Evolutionary conservation across 2,329 filamentous ascomycete genomes (phyloP).

Genomic region (Paecilomyces dactylethromorphus): DNA sequence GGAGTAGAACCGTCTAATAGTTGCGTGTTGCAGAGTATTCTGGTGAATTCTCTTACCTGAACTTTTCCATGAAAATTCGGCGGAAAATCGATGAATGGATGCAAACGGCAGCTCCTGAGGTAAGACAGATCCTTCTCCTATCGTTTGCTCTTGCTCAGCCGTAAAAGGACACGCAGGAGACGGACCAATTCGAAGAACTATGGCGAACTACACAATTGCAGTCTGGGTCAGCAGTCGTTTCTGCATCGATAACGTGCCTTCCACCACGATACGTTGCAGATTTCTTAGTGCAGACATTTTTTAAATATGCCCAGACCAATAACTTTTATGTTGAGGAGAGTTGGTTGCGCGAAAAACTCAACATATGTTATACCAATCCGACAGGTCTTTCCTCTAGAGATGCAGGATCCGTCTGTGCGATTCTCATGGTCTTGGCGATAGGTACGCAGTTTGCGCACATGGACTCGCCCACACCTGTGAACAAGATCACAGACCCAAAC

Average conservation of each 20-base stretch:
- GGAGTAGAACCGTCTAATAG: slow-evolving; percentile 4
- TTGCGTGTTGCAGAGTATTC: slow-evolving; percentile 30
- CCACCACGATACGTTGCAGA: slow-evolving; percentile 39
- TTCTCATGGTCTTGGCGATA: slow-evolving; percentile 38
- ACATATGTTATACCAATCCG: slow-evolving; percentile 31
- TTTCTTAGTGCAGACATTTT: slow-evolving; percentile 37
- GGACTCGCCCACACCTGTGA: slow-evolving; percentile 31
- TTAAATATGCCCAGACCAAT: slow-evolving; percentile 38
- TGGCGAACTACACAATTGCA: slow-evolving; percentile 38
- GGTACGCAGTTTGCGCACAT: slow-evolving; percentile 40
- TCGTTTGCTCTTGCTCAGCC: slow-evolving; percentile 2
- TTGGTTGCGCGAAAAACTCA: slow-evolving; percentile 34
- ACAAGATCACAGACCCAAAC: slow-evolving; percentile 18
- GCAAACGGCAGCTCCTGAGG: slow-evolving; percentile 30
- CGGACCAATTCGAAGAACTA: slow-evolving; percentile 35
- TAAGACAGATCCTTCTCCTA: slow-evolving; percentile 9
- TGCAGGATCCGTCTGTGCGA: slow-evolving; percentile 34
- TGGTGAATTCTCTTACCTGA: slow-evolving; percentile 40
- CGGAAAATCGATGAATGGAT: slow-evolving; percentile 39
- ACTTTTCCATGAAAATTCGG: slow-evolving; percentile 38
- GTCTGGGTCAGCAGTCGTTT: slow-evolving; percentile 31
- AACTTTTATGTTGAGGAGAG: slow-evolving; percentile 39
- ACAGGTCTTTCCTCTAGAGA: slow-evolving; percentile 29
- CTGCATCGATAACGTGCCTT: slow-evolving; percentile 31
- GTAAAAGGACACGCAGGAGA: slow-evolving; percentile 25